phyloP scores from a whole-genome alignment of 208 protist genomes.

The Leishmania tarentolae region DNA sequence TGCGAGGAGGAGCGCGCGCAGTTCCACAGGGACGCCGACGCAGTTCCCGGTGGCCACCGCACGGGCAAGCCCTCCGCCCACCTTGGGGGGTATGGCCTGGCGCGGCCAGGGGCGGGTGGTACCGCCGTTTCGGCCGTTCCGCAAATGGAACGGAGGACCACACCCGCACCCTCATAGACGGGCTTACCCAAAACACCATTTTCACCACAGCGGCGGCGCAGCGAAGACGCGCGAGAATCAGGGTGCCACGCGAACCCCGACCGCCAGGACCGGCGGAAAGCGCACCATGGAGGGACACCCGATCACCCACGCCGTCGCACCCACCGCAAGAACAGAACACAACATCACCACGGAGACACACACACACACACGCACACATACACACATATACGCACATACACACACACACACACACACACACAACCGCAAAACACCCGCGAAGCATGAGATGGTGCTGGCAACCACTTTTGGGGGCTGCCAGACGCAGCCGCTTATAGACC shows the following conservation, averaged over 20 bases:
- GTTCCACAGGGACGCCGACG: too few relatives aligned
- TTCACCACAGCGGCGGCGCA: neutral
- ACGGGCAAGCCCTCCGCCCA: too few relatives aligned
- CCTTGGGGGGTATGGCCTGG: too few relatives aligned
- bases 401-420: too few relatives aligned
- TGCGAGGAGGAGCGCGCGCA: too few relatives aligned
- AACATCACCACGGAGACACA: neutral
- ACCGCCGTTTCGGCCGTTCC: neutral
- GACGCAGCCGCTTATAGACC: too few relatives aligned
- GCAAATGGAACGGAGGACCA: neutral
- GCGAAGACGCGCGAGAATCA: neutral
- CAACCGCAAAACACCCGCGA: too few relatives aligned
- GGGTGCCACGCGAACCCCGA: neutral
- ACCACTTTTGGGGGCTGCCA: too few relatives aligned
- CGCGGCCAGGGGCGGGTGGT: too few relatives aligned
- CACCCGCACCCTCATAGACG: neutral
- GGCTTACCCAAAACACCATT: neutral
- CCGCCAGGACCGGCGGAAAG: neutral
- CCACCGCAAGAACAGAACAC: neutral
- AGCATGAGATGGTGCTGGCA: too few relatives aligned
- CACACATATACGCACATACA: too few relatives aligned
- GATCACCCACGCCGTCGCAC: neutral
- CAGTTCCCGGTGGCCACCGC: too few relatives aligned
- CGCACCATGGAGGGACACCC: neutral
- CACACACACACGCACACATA: neutral